Base-by-base conservation (phyloP, 495 filamentous ascomycete species). In the Trichocladium uniseriatum region DNA sequence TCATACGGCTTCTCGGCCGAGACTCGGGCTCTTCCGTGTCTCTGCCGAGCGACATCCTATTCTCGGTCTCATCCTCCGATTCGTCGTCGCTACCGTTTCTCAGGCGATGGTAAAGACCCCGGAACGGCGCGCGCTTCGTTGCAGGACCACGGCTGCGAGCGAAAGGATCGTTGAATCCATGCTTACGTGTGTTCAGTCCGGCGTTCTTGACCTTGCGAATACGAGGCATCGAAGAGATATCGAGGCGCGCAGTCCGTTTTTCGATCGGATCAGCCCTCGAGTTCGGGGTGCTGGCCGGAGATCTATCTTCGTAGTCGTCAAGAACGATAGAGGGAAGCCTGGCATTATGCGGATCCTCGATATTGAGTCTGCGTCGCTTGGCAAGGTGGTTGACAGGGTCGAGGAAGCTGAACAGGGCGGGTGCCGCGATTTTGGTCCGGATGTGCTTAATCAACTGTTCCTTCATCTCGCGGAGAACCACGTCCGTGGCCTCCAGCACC, bases 21-120 rank as follows among this genome's bases (percentile, higher is more conserved):
- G 88, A 94, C 39, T 91, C 89, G 41, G 80, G 79, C 48, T 92
- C 88, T 59, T 91, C 87, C 0, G 82, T 88, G 55, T 92, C 86
- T 40, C 80, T 70, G 6, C 74, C 77, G 20, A 82, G 63, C 24
- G 84, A 82, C 16, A 63, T 63, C 18, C 70, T 63, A 41, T 65
- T 66, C 43, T 70, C 69, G 1, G 55, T 58, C 44, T 73, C 72
- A 38, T 72, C 70, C 29, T 74, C 72, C 2, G 72, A 73, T 51
- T 82, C 78, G 36, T 78, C 74, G 39, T 83, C 79, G 13, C 74
- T 79, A 50, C 82, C 80, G 20, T 68, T 65, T 29, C 69, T 64
- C 38, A 82, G 59, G 14, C 68, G 69, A 53, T 76, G 69, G 51
- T 81, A 77, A 13, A 81, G 65, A n/a, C 71, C 69, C 3, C 71